Evolutionary conservation across 345 rosid genomes (phyloP), one percentile per base, ranked within the genome.

Genomic region (Dovyalis caffra): DNA sequence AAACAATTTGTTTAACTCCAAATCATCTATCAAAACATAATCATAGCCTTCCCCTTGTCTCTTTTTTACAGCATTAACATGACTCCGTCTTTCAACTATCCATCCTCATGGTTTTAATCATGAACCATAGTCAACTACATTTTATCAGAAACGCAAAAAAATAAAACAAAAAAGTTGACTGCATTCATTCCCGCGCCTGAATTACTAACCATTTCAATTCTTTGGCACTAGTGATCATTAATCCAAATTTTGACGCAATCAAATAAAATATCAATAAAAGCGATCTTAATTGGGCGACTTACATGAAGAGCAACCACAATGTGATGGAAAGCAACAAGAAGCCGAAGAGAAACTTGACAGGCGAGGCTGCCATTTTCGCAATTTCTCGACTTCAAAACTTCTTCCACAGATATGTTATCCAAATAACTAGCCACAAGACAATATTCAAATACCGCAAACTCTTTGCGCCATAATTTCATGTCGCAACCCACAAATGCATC

Each of bases 241-340:
- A 43, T 51, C 57, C 57, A 7, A 51, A 6, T 21, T 6, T 51
- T n/a, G 25, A 51, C 57, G 9, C 57, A 20, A 2, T 21, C 8
- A 20, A 21, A 49, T 37, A 37, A 37, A 37, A 37, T 37, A 37
- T 37, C 40, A 2, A 37, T 37, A 45, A 20, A 6, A 20, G 6
- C 4, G 10, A 51, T 51, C 57, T 51, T 72, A 76, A 70, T 31
- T 7, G 61, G 47, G 67, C 31, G n/a, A 82, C 98, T 82, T 85
- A 91, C 99, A 90, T 86, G 89, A 95, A 90, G 79, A 91, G 80
- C 83, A 91, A 75, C 97, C 98, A 95, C 73, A 95, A 82, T 79
- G 87, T 77, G 81, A 95, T 80, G 80, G 90, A 95, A 78, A 85
- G 79, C 65, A 89, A 74, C 70, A 95, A 83, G 87, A 95, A 95